Conservation (phyloP, 2,329 filamentous ascomycete species). For the Paramyrothecium roridum region DNA sequence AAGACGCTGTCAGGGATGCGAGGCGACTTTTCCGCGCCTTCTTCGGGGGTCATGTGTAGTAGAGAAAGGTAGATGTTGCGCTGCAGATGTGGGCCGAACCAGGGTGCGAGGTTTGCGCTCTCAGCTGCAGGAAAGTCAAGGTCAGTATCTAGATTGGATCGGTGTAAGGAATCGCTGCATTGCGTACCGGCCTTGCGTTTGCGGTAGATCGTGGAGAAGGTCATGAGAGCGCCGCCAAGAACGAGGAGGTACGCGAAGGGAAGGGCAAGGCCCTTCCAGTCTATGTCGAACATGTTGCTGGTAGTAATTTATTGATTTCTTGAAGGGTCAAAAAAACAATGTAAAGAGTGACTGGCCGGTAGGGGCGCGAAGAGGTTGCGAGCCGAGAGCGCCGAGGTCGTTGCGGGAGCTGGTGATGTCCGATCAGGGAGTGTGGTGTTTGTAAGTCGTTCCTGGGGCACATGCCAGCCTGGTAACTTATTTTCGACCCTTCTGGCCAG, state of each 20-base stretch:
- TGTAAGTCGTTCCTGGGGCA: neutral
- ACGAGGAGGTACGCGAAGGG: slow-evolving; percentile 88
- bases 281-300: slow-evolving; percentile 49
- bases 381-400: neutral
- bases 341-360: neutral
- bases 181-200: slow-evolving; percentile 78
- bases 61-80: slow-evolving; percentile 94
- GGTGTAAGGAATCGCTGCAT: slow-evolving; percentile 22
- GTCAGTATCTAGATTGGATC: neutral
- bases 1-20: slow-evolving; percentile 79
- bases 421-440: neutral
- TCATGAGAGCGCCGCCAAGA: slow-evolving; percentile 81
- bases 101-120: slow-evolving; percentile 83
- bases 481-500: slow-evolving; percentile 14
- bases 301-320: neutral
- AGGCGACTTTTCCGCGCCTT: slow-evolving; percentile 62
- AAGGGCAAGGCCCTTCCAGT: slow-evolving; percentile 83
- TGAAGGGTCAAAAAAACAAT: slow-evolving; percentile 2
- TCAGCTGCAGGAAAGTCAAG: slow-evolving; percentile 51
- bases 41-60: slow-evolving; percentile 69
- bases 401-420: neutral
- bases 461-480: slow-evolving; percentile 2
- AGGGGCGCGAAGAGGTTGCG: neutral
- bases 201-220: slow-evolving; percentile 90
- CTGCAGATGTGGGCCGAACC: slow-evolving; percentile 88